These are phyloP conservation scores for Parathielavia appendiculata DNA, from an alignment of 495 filamentous ascomycete species.

Conservation along the genomic window DNA sequence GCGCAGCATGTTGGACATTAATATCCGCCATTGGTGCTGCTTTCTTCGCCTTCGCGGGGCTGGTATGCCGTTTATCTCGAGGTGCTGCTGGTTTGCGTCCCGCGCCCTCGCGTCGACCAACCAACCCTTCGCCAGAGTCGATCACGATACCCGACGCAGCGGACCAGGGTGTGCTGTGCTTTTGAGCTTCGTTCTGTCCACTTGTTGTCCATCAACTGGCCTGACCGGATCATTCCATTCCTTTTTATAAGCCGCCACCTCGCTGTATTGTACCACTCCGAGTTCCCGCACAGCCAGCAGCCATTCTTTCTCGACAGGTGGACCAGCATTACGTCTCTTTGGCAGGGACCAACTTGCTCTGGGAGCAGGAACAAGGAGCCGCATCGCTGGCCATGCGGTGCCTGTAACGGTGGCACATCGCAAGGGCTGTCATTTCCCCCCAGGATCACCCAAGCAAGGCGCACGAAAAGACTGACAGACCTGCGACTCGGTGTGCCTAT, in stretches of 20 bases:
- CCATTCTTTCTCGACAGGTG: neutral
- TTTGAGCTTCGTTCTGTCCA: conserved; percentile 14
- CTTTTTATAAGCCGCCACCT: conserved; percentile 17
- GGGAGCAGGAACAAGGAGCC: conserved; percentile 13
- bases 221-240: conserved; percentile 15
- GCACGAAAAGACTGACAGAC: conserved; percentile 5
- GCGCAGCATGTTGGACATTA: conserved; percentile 25
- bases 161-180: conserved; percentile 24
- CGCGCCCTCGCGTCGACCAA: conserved; percentile 24
- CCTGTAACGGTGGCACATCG: conserved; percentile 25
- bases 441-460: conserved; percentile 18
- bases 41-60: conserved; percentile 7
- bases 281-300: neutral
- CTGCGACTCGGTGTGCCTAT: conserved; percentile 21
- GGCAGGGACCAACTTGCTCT: conserved; percentile 3
- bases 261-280: conserved; percentile 14
- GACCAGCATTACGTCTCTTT: neutral
- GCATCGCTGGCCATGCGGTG: conserved; percentile 38
- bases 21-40: conserved; percentile 32
- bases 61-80: conserved; percentile 23
- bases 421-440: conserved; percentile 17
- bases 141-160: conserved; percentile 28
- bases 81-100: conserved; percentile 17
- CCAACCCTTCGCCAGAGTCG: conserved; percentile 24
- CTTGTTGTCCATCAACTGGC: conserved; percentile 23